Percentiles rank a stretch among this genome's conserved stretches.
Conservation (phyloP, 257 asterid species). For the Misopates orontium region DNA sequence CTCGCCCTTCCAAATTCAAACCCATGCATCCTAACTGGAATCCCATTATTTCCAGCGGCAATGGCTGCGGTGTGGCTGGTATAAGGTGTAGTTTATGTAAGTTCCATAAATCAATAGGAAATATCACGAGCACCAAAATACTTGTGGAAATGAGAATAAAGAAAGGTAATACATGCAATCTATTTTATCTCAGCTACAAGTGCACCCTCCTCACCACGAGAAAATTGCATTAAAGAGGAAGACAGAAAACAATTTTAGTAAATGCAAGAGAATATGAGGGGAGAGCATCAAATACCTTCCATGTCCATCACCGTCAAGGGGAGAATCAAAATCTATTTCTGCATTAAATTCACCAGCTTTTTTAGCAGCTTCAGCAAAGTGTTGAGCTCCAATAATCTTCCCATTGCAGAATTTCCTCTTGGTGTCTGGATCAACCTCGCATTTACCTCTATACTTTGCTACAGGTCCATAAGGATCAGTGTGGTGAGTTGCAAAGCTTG, state of each 20-base stretch:
- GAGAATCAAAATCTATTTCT: constrained; percentile 79
- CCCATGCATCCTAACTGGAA: constrained; percentile 92
- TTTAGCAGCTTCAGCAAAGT: constrained; percentile 97
- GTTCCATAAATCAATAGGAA: neutral
- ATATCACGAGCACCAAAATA: neutral
- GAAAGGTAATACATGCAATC: too few relatives aligned
- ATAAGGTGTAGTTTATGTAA: constrained; percentile 5
- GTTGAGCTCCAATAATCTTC: constrained; percentile 97
- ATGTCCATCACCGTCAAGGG: constrained; percentile 97
- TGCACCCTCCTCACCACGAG: too few relatives aligned
- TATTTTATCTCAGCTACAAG: too few relatives aligned
- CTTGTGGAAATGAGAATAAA: too few relatives aligned
- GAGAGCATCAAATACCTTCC: constrained; percentile 69
- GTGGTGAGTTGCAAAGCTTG: constrained; percentile 72
- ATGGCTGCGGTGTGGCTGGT: constrained; percentile 95
- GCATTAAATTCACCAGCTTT: constrained; percentile 87
- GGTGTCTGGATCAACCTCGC: constrained; percentile 77
- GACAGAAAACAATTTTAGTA: too few relatives aligned
- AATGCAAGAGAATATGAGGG: neutral
- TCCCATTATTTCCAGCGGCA: constrained; percentile 98
- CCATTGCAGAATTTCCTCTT: constrained; percentile 84
- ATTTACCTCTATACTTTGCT: constrained; percentile 83
- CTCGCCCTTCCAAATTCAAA: constrained; percentile 96
- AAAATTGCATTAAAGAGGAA: too few relatives aligned
- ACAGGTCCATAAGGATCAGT: constrained; percentile 87